These are phyloP conservation scores for Ceratocystis albifundus DNA, from an alignment of 2,329 filamentous ascomycete genomes.

Conservation along the genomic window DNA sequence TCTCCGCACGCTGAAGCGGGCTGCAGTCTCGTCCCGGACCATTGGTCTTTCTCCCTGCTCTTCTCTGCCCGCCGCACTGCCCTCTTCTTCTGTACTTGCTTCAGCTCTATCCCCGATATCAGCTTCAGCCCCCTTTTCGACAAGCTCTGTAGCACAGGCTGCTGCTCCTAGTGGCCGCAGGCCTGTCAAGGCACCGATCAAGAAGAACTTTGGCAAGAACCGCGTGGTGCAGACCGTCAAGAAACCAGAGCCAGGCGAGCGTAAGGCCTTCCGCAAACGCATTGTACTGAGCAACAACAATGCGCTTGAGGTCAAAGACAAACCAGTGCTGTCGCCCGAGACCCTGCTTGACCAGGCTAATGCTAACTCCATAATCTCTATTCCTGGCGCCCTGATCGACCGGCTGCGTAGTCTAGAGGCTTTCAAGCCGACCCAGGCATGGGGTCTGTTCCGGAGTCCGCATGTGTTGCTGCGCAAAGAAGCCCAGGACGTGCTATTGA, in stretches of 20 bases:
- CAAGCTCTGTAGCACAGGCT: slow-evolving; percentile 27
- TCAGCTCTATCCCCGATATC: slow-evolving; percentile 17
- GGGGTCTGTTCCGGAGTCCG: slow-evolving; percentile 74
- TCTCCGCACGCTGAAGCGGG: slow-evolving; percentile 35
- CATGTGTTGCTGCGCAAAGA: slow-evolving; percentile 67
- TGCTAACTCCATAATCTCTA: slow-evolving; percentile 54
- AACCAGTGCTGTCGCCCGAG: slow-evolving; percentile 48
- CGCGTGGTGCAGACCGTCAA: slow-evolving; percentile 33
- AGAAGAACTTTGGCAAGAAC: slow-evolving; percentile 43
- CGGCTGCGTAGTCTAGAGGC: slow-evolving; percentile 72
- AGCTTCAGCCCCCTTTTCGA: slow-evolving; percentile 35
- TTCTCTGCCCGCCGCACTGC: slow-evolving; percentile 24
- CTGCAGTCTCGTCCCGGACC: slow-evolving; percentile 28
- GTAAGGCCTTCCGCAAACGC: slow-evolving; percentile 75
- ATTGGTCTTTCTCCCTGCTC: slow-evolving; percentile 26
- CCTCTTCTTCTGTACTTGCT: slow-evolving; percentile 22
- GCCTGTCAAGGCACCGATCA: slow-evolving; percentile 33
- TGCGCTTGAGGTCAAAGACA: slow-evolving; percentile 62
- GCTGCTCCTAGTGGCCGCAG: slow-evolving; percentile 25
- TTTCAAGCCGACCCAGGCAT: slow-evolving; percentile 83
- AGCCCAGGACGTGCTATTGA: slow-evolving; percentile 57
- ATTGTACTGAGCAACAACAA: slow-evolving; percentile 92
- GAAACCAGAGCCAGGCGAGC: slow-evolving; percentile 59
- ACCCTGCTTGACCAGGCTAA: slow-evolving; percentile 44
- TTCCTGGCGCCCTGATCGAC: slow-evolving; percentile 63